Percentiles rank a stretch among this genome's conserved stretches.
These are phyloP conservation scores for Phytopythium boreale DNA, from an alignment of 352 stramenopile species.

Conservation along the genomic window DNA sequence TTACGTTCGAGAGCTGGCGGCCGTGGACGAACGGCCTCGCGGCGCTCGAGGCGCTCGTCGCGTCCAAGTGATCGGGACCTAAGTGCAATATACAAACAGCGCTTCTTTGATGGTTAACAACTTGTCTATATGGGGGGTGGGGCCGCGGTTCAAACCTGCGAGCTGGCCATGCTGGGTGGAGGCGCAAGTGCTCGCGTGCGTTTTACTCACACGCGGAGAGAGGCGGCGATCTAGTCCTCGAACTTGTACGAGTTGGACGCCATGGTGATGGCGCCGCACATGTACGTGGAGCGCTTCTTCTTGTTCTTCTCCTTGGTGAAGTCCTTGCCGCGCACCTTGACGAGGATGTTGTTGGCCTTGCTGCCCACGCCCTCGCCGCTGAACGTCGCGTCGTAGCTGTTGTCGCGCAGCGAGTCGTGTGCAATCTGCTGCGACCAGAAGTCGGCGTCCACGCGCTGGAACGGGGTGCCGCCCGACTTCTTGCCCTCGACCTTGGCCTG, in stretches of 20 bases:
- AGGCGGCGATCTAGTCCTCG: conserved; percentile 29
- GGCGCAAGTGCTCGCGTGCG: too few species aligned
- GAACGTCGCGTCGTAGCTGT: conserved; percentile 98
- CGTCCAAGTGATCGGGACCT: neutral
- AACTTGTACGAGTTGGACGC: conserved; percentile 95
- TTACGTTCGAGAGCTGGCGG: conserved; percentile 39
- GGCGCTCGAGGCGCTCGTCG: conserved; percentile 29
- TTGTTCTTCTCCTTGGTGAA: conserved; percentile 99
- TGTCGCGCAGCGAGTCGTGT: conserved; percentile 95
- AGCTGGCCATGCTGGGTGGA: too few species aligned
- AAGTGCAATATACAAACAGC: neutral
- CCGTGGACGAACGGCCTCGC: conserved; percentile 35
- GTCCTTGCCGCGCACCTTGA: conserved; percentile 98
- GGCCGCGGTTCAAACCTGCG: too few species aligned
- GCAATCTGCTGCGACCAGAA: conserved; percentile 92
- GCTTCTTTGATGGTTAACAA: neutral
- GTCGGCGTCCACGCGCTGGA: conserved; percentile 97
- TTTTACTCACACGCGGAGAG: too few species aligned
- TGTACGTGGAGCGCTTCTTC: conserved; percentile 97
- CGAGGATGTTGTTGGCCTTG: conserved; percentile 97
- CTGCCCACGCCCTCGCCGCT: conserved; percentile 93
- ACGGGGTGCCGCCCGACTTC: conserved; percentile 90
- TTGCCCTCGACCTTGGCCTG: conserved; percentile 53
- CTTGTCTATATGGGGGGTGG: neutral
- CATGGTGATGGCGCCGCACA: conserved; percentile 93